These are phyloP conservation scores for Penicillium sp. DNA, from an alignment of 2,329 filamentous ascomycete species.

Conservation along the genomic window DNA sequence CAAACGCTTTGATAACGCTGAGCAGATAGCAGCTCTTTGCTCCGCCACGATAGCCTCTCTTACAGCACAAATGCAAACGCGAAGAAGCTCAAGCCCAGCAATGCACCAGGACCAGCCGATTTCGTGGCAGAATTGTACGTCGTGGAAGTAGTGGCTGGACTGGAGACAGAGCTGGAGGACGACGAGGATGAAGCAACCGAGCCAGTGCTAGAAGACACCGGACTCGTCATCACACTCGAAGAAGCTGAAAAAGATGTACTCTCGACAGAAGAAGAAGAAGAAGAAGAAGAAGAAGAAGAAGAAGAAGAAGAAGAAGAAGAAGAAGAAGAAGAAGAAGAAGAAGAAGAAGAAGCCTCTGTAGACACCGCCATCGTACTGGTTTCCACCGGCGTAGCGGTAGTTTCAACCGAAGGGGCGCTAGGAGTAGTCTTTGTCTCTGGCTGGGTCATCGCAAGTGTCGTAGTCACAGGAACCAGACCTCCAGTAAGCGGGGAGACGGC, in stretches of 20 bases:
- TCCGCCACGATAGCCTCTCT: background rate
- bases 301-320: background rate
- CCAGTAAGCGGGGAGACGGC: conserved; percentile 16
- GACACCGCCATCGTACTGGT: background rate
- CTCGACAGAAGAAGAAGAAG: background rate
- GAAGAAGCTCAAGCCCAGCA: conserved; percentile 1
- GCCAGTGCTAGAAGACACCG: background rate
- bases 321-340: background rate
- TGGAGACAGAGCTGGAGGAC: background rate
- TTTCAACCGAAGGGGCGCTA: background rate
- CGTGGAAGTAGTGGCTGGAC: conserved; percentile 2
- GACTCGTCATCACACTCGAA: background rate
- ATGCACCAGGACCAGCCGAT: background rate
- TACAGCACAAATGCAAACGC: conserved; percentile 1
- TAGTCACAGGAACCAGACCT: conserved; percentile 14
- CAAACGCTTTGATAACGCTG: background rate
- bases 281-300: background rate
- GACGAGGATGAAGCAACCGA: background rate
- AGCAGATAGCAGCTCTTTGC: background rate
- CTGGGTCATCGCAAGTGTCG: conserved; percentile 7
- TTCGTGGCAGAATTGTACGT: conserved; percentile 1
- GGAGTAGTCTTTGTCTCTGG: conserved; percentile 10
- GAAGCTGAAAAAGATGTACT: background rate
- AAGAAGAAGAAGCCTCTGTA: background rate
- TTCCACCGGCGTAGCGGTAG: background rate